These are phyloP conservation scores for Phlebiopsis flavidoalba DNA, from an alignment of 768 basidiomycete species.

Conservation along the genomic window DNA sequence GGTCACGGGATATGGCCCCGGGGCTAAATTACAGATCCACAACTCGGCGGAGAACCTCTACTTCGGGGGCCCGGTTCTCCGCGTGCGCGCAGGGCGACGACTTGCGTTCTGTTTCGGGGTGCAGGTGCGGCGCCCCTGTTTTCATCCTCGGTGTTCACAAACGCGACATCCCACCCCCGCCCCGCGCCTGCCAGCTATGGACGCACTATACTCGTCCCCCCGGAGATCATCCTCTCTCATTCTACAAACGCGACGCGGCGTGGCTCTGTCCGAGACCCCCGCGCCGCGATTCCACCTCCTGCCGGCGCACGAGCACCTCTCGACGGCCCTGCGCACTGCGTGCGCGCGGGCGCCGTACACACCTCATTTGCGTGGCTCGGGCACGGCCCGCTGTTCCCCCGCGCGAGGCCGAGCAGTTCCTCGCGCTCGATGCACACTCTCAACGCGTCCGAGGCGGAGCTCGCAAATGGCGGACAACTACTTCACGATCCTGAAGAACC, in stretches of 20 bases:
- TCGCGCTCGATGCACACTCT: conserved; percentile 41
- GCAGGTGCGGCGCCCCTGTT: conserved; percentile 39
- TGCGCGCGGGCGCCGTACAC: conserved; percentile 37
- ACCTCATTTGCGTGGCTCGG: conserved; percentile 66
- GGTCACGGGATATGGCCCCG: conserved; percentile 37
- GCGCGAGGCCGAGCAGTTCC: conserved; percentile 39
- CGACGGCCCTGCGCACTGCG: conserved; percentile 44
- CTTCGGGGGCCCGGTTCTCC: conserved; percentile 57
- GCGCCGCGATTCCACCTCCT: conserved; percentile 45
- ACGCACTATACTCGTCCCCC: conserved; percentile 59
- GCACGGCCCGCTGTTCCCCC: conserved; percentile 51
- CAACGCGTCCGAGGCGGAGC: conserved; percentile 42
- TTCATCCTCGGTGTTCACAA: not conserved
- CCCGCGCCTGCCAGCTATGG: conserved; percentile 43
- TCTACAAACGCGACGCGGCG: conserved; percentile 41
- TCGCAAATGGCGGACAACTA: conserved; percentile 68
- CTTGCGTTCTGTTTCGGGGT: conserved; percentile 60
- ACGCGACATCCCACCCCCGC: not conserved
- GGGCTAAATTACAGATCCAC: conserved; percentile 41
- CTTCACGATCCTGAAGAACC: conserved; percentile 53
- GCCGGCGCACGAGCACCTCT: conserved; percentile 58
- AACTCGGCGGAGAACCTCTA: conserved; percentile 55
- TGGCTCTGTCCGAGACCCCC: conserved; percentile 24
- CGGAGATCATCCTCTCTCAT: conserved; percentile 52
- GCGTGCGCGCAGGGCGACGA: conserved; percentile 46